Evolutionary conservation across 352 stramenopile species (phyloP).

Genomic region (Phytophthora pisi): DNA sequence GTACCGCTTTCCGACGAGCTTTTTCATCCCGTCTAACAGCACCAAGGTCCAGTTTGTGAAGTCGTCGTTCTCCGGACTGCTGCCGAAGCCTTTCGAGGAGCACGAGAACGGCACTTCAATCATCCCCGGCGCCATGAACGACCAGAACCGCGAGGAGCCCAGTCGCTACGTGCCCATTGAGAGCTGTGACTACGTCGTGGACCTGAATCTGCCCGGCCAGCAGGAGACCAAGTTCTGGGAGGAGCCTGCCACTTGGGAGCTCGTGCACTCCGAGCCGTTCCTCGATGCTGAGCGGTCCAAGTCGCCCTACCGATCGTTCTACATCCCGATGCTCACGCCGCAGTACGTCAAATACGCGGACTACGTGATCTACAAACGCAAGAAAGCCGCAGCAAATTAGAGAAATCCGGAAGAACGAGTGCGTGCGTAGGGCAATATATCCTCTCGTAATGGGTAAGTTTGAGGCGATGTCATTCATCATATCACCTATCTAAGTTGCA

Average conservation of each 20-base stretch:
- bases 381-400: constrained; percentile 19
- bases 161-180: constrained; percentile 83
- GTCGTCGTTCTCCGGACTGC: constrained; percentile 92
- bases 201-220: constrained; percentile 73
- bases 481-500: neutral
- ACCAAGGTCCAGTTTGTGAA: constrained; percentile 91
- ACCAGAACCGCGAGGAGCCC: constrained; percentile 92
- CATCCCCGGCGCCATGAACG: constrained; percentile 91
- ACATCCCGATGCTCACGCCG: constrained; percentile 71
- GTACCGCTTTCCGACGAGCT: constrained; percentile 96
- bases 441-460: neutral
- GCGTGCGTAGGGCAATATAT: constrained; percentile 1
- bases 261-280: constrained; percentile 61
- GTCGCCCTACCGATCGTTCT: constrained; percentile 77
- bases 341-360: constrained; percentile 56
- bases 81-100: constrained; percentile 93
- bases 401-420: neutral
- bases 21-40: constrained; percentile 92
- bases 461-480: neutral
- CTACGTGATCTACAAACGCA: constrained; percentile 77
- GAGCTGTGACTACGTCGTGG: constrained; percentile 91
- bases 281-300: constrained; percentile 64
- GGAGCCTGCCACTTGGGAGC: constrained; percentile 51
- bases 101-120: constrained; percentile 65
- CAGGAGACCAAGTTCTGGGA: constrained; percentile 76